phyloP scores from a whole-genome alignment of 2,329 filamentous ascomycete species.

The Pseudogymnoascus sp. region DNA sequence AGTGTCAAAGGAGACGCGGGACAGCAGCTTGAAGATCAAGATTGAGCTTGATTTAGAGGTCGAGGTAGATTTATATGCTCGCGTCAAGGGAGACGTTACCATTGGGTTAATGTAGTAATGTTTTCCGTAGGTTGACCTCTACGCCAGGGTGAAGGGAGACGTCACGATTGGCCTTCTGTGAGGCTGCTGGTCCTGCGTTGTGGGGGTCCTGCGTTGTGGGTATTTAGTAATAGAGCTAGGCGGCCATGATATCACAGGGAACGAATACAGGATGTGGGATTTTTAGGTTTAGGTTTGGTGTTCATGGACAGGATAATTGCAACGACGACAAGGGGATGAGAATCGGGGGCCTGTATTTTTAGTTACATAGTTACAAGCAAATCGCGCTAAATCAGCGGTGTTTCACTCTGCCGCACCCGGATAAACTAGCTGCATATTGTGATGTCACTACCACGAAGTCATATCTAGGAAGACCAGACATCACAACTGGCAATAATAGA shows the following conservation, averaged over 20 bases:
- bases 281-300: not conserved
- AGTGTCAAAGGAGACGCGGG: slow-evolving; percentile 27
- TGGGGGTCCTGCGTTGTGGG: not conserved
- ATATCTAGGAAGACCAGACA: not conserved
- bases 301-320: not conserved
- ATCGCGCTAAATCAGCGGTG: not conserved
- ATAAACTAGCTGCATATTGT: not conserved
- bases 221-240: slow-evolving; percentile 15
- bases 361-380: not conserved
- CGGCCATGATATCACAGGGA: slow-evolving; percentile 10
- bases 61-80: slow-evolving; percentile 19
- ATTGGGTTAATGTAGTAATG: slow-evolving; percentile 22
- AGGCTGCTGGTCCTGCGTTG: not conserved
- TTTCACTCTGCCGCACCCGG: not conserved
- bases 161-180: slow-evolving; percentile 16
- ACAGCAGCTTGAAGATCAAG: slow-evolving; percentile 34
- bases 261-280: not conserved
- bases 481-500: not conserved
- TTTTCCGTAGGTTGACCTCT: slow-evolving; percentile 13
- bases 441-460: not conserved
- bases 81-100: slow-evolving; percentile 24
- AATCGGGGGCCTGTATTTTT: not conserved
- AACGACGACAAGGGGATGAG: not conserved
- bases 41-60: slow-evolving; percentile 33
- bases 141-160: slow-evolving; percentile 17